Base-by-base conservation (phyloP, 164 flowering plant species). In the Tinospora cordifolia region DNA sequence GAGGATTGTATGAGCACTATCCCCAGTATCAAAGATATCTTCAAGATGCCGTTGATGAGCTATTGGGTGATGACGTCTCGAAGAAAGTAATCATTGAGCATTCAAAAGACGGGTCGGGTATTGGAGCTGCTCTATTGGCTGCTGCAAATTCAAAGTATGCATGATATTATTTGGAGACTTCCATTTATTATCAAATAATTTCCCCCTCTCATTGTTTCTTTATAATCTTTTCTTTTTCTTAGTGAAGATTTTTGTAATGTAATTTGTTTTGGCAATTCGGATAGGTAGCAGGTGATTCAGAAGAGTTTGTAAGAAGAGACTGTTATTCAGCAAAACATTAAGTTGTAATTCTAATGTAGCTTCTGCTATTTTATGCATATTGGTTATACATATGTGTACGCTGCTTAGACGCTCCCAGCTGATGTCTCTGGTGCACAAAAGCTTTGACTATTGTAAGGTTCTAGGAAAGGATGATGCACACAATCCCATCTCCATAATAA, bases 51-150 rank as follows among this genome's bases (percentile, higher is more conserved):
- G 87, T 93, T 13, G 73, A 69, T 0, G 97, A 91, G 76, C 79
- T 93, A 68, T 77, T 91, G 5, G 98, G 98, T 0, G 24, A 72
- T 0, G 89, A 86, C 54, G 65, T 74, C 10, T 84, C 96, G 6
- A 79, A 77, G 69, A 81, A 86, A 59, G 76, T 93, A 12, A 72
- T 87, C n/a, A 85, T 93, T 15, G 87, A 90, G 49, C 93, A 87
- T 66, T 80, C 93, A 0, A 90, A 91, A 76, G 97, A 91, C 72
- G 96, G 96, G 15, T 91, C 98, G 15, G 98, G 97, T 0, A 87
- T 91, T 27, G 98, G 97, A 26, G 98, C 98, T 46, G 97, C 98
- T 59, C 84, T 93, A 30, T 77, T 93, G 79, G 98, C 98, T 49
- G 92, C 97, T 47, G 51, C 92, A 58, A 86, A 89, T 72, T 89